These are phyloP conservation scores for Fusarium denticulatum DNA, from an alignment of 2,329 filamentous ascomycete species.

Conservation along the genomic window DNA sequence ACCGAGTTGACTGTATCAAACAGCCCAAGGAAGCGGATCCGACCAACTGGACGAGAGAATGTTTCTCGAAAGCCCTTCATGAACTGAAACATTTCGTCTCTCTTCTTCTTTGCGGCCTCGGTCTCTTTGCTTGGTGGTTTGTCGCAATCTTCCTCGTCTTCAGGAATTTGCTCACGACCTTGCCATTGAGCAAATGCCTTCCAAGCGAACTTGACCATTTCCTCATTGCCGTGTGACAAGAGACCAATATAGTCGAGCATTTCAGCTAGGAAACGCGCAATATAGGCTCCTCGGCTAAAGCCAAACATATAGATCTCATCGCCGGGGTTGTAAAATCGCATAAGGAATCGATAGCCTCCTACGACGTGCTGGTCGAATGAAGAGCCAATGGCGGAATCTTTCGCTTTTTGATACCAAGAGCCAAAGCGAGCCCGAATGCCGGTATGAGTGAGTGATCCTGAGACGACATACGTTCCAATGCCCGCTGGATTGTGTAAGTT, in stretches of 20 bases:
- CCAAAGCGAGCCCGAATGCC: slow-evolving; percentile 65
- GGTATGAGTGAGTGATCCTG: slow-evolving; percentile 67
- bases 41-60: slow-evolving; percentile 77
- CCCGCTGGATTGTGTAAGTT: slow-evolving; percentile 57
- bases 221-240: slow-evolving; percentile 83
- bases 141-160: slow-evolving; percentile 43
- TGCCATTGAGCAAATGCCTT: slow-evolving; percentile 82
- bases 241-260: slow-evolving; percentile 88
- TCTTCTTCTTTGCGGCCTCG: slow-evolving; percentile 51
- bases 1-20: slow-evolving; percentile 88
- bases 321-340: slow-evolving; percentile 74
- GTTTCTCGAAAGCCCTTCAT: slow-evolving; percentile 85
- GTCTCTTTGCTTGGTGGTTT: slow-evolving; percentile 46
- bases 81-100: slow-evolving; percentile 73
- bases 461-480: slow-evolving; percentile 78
- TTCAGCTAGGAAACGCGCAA: slow-evolving; percentile 79
- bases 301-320: slow-evolving; percentile 78
- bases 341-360: slow-evolving; percentile 82
- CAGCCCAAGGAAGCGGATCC: slow-evolving; percentile 79
- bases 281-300: slow-evolving; percentile 78
- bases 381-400: slow-evolving; percentile 82
- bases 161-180: slow-evolving; percentile 61
- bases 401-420: slow-evolving; percentile 76
- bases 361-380: slow-evolving; percentile 87
- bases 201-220: slow-evolving; percentile 87